Percentiles rank a stretch among this genome's conserved stretches.
Evolutionary conservation across 805 yeast species (phyloP).

Genomic region (Kuraishia hungarica): DNA sequence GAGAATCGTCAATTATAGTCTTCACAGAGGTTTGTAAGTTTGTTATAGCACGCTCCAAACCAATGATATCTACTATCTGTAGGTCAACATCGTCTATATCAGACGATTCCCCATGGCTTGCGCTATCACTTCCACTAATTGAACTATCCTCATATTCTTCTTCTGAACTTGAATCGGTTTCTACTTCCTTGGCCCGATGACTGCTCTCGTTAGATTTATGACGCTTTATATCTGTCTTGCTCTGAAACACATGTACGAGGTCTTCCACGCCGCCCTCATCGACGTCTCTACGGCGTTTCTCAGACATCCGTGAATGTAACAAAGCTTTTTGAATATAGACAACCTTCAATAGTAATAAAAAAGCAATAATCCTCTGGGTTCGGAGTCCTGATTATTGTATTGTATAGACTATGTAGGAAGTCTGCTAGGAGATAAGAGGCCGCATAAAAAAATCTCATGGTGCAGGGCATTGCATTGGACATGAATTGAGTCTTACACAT

Average conservation of each 20-base stretch:
- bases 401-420: too few species aligned
- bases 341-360: too few species aligned
- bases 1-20: constrained; percentile 46
- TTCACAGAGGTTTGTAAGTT: constrained; percentile 43
- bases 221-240: background rate
- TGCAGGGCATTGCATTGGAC: too few species aligned
- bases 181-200: background rate
- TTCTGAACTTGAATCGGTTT: background rate
- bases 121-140: background rate
- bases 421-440: too few species aligned
- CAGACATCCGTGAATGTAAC: background rate
- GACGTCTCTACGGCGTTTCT: background rate
- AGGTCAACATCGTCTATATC: background rate
- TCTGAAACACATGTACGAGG: too few species aligned
- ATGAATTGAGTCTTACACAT: too few species aligned
- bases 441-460: too few species aligned
- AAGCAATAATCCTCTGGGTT: too few species aligned
- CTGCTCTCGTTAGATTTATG: background rate
- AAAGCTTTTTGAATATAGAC: too few species aligned
- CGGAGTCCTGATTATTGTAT: too few species aligned
- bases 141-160: background rate
- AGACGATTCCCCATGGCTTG: background rate
- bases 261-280: background rate
- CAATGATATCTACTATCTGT: constrained; percentile 15
- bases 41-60: constrained; percentile 43